Base-by-base conservation (phyloP, 345 rosid species). In the Linum usitatissimum region DNA sequence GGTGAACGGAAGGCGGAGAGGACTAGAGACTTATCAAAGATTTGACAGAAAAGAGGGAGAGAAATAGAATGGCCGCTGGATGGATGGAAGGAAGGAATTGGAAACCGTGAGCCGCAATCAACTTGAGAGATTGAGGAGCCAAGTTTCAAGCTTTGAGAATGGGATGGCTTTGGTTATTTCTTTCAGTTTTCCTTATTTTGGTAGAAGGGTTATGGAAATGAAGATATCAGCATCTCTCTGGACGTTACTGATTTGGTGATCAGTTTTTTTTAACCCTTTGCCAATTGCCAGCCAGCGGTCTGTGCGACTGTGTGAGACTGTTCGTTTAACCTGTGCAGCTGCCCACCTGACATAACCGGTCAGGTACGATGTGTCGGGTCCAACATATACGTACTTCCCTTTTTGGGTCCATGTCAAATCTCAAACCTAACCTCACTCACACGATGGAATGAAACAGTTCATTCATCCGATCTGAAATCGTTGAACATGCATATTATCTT, bases 21-120 rank as follows among this genome's bases (percentile, higher is more conserved):
- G 53, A n/a, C 71, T 42, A 38, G 55, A 28, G 42, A 18, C n/a
- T 40, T 40, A 7, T 12, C 28, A 23, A 23, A 23, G 48, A 40
- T 40, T 40, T 40, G 48, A 12, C 48, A 12, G 48, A 40, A 12
- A 40, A 12, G 8, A 40, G 48, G 13, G 8, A 6, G 48, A 40
- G 48, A 40, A 12, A 40, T 7, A 40, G 48, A 40, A 12, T 6
- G 13, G 48, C 48, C 48, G 48, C 8, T 40, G 48, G 48, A 2
- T 23, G 28, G 13, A 40, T 40, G 13, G 48, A 40, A 40, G 8
- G 13, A 40, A 12, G 48, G 13, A 40, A 10, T 15, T 45, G 51
- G 51, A 18, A 68, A 56, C 66, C 66, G 71, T 56, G 17, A 30
- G 71, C 57, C 63, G 53, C 49, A 63, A 69, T 56, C 63, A 68